Evolutionary conservation across 2,329 filamentous ascomycete genomes (phyloP).

Genomic region (Elsinoe arachidis): DNA sequence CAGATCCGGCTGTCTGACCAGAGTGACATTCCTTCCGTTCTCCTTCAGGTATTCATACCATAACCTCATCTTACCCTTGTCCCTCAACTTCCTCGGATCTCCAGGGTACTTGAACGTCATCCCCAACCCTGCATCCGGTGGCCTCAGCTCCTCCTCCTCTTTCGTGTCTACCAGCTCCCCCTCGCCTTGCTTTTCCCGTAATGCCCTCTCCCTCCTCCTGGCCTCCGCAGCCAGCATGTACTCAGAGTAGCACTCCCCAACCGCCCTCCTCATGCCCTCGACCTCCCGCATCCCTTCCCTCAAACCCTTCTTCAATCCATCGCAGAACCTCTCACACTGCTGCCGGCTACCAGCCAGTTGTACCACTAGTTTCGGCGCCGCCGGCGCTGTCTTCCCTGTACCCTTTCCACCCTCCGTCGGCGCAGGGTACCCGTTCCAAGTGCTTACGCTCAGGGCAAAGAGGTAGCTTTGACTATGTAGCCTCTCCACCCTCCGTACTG

Average conservation of each 20-base stretch:
- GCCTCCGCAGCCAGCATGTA: slow-evolving; percentile 53
- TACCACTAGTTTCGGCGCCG: slow-evolving; percentile 81
- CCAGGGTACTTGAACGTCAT: slow-evolving; percentile 92
- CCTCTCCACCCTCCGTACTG: slow-evolving; percentile 83
- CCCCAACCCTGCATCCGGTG: slow-evolving; percentile 88
- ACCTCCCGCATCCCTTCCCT: slow-evolving; percentile 82
- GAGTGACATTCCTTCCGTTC: slow-evolving; percentile 84
- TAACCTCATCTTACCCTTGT: slow-evolving; percentile 91
- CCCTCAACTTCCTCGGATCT: slow-evolving; percentile 84
- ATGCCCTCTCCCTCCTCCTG: slow-evolving; percentile 27
- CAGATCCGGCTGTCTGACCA: slow-evolving; percentile 92
- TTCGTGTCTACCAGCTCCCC: slow-evolving; percentile 42
- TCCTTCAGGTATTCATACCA: slow-evolving; percentile 93
- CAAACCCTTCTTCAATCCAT: slow-evolving; percentile 84
- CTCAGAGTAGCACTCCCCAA: slow-evolving; percentile 83
- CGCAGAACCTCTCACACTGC: slow-evolving; percentile 90
- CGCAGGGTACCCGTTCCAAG: slow-evolving; percentile 68
- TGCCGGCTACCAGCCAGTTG: slow-evolving; percentile 83
- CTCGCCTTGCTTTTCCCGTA: slow-evolving; percentile 24
- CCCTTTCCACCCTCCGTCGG: slow-evolving; percentile 39
- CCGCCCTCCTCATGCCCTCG: slow-evolving; percentile 70
- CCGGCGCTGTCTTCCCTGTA: slow-evolving; percentile 37
- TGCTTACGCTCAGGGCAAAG: slow-evolving; percentile 90
- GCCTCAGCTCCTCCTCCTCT: slow-evolving; percentile 30
- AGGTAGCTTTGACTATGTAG: slow-evolving; percentile 84